Percentiles rank a stretch among this genome's conserved stretches.
phyloP scores from a whole-genome alignment of 768 basidiomycete species.

The Psilocybe sp. region DNA sequence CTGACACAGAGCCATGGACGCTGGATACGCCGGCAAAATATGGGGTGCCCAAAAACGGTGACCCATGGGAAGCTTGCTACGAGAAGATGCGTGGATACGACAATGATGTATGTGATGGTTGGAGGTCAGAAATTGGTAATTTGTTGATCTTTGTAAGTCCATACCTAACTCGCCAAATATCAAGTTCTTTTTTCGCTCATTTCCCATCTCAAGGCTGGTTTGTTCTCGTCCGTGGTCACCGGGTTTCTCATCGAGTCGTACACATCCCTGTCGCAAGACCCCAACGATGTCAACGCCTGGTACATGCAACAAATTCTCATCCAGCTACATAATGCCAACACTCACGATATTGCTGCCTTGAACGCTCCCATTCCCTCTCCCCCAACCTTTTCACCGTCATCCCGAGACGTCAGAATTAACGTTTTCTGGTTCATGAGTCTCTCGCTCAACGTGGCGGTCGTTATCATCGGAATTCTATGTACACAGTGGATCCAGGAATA shows the following conservation, averaged over 20 bases:
- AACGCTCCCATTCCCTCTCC: slow-evolving; percentile 2
- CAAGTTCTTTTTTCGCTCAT: not conserved
- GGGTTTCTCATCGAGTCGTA: slow-evolving; percentile 37
- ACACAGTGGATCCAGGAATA: slow-evolving; percentile 24
- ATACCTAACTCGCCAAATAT: not conserved
- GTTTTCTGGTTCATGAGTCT: slow-evolving; percentile 29
- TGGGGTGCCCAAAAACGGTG: slow-evolving; percentile 15
- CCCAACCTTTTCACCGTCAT: slow-evolving; percentile 7
- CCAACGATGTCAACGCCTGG: slow-evolving; percentile 20
- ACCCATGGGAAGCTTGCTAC: slow-evolving; percentile 24
- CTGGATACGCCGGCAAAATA: slow-evolving; percentile 17
- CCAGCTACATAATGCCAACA: slow-evolving; percentile 8
- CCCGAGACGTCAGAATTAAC: slow-evolving; percentile 22
- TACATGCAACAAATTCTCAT: slow-evolving; percentile 22
- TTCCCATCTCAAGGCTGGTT: slow-evolving; percentile 29
- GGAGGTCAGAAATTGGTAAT: slow-evolving; percentile 29
- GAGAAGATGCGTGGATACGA: slow-evolving; percentile 21
- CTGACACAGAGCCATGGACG: slow-evolving; percentile 12
- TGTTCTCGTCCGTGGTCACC: slow-evolving; percentile 37
- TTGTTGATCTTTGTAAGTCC: slow-evolving; percentile 29
- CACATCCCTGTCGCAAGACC: slow-evolving; percentile 27
- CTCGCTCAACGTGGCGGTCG: slow-evolving; percentile 21
- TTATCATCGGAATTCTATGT: slow-evolving; percentile 23
- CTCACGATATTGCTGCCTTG: not conserved
- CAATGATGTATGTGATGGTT: slow-evolving; percentile 26